Conservation (phyloP, 768 basidiomycete genomes). For the Trametes meyenii region DNA sequence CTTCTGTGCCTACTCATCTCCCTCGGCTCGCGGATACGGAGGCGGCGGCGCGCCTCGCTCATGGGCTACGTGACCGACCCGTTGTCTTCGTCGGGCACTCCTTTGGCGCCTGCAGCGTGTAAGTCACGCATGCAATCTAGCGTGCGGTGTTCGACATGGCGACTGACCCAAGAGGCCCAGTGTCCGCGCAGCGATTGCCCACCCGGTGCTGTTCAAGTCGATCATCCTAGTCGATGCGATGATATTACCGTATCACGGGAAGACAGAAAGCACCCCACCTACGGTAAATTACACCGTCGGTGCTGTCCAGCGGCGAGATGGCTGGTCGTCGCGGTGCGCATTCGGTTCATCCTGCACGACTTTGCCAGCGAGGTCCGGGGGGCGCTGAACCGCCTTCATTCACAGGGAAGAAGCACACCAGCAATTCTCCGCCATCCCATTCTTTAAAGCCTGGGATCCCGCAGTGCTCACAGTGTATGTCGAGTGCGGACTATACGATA, state of each 20-base stretch:
- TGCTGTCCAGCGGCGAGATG: conserved; percentile 54
- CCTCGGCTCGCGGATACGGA: conserved; percentile 48
- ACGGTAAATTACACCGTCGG: conserved; percentile 32
- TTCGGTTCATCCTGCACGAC: neutral
- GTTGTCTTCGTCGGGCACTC: conserved; percentile 82
- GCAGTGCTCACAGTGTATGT: conserved; percentile 62
- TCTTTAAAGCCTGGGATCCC: conserved; percentile 75
- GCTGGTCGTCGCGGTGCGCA: conserved; percentile 64
- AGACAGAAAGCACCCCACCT: neutral
- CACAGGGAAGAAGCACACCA: conserved; percentile 61
- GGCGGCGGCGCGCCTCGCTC: conserved; percentile 43
- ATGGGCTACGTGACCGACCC: conserved; percentile 56
- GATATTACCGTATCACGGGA: conserved; percentile 35
- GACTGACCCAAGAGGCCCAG: conserved; percentile 37
- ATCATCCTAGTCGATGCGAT: conserved; percentile 83
- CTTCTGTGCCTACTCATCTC: conserved; percentile 54
- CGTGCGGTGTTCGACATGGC: neutral
- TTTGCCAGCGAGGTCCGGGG: neutral
- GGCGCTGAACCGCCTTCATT: too few species aligned
- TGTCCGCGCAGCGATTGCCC: conserved; percentile 62
- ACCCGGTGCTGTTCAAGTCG: conserved; percentile 68
- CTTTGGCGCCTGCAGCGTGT: conserved; percentile 80
- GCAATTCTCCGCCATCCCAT: conserved; percentile 54
- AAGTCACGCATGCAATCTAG: conserved; percentile 37
- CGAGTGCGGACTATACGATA: conserved; percentile 53